Evolutionary conservation across 768 basidiomycete species (phyloP), one percentile per base, ranked within the genome.

Genomic region (Trametes coccinea): DNA sequence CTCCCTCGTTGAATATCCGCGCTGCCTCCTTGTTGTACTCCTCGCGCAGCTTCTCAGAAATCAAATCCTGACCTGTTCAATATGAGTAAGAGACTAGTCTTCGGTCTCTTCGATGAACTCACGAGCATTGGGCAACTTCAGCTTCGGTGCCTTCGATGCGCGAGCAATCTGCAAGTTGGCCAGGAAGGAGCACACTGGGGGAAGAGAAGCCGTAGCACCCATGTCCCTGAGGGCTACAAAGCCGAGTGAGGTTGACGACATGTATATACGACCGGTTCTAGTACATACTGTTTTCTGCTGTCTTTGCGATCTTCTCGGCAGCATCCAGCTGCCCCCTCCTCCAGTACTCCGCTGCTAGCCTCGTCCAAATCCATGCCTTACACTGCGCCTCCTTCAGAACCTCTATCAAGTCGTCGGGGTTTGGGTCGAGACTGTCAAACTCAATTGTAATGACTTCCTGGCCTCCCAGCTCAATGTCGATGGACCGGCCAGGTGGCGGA

Each of bases 391-490:
- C 87, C 59, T 80, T 83, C 50, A 95, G 72, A 3, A 95, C 73
- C 66, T 89, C 86, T 51, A 90, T 76, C 2, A 93, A 85, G 62
- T 91, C 88, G 62, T 88, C 85, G 6, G 88, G 85, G 68, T 84
- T 87, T 4, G 86, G 86, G 73, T 92, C 90, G 53, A 98, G 86
- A 67, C 88, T 79, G 77, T 92, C 90, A 41, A 98, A 82, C 78
- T 96, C 92, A 61, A 98, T 88, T 22, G 91, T 90, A 61, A 95
- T 90, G 70, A 92, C 84, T 75, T 95, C 94, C 74, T 90, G 88
- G 6, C 87, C 84, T 40, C 87, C 87, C 5, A 92, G 80, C 69
- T 92, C 90, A 66, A 93, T 90, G 73, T 72, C 71, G 30, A 72
- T 66, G 17, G 71, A 67, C 34, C 71, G 69, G 47, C 67, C 67